A percentile compares a stretch with the other conserved stretches of the same genome.
Conservation (phyloP, 106 monocot genomes). For the Dendrobium catenatum region DNA sequence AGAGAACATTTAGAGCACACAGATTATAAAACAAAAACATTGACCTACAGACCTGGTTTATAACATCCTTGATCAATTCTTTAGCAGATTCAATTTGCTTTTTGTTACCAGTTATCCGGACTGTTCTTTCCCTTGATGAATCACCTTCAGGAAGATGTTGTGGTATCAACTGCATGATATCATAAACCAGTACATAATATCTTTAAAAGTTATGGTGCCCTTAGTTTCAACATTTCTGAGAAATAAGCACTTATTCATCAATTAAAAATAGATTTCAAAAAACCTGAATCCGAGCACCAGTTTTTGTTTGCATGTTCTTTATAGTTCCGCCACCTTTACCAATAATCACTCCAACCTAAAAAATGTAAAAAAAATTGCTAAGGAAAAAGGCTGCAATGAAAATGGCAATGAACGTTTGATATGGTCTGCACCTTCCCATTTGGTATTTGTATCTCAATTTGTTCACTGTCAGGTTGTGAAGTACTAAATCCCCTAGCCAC, state of each 20-base stretch:
- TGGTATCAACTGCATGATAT: slow-evolving; percentile 52
- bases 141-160: slow-evolving; percentile 81
- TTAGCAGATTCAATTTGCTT: slow-evolving; percentile 76
- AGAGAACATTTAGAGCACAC: no score
- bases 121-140: slow-evolving; percentile 58
- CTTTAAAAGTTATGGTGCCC: not conserved
- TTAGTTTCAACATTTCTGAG: not conserved
- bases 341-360: slow-evolving; percentile 74
- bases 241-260: not conserved
- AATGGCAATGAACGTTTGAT: not conserved
- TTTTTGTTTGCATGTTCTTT: slow-evolving; percentile 60
- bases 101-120: slow-evolving; percentile 75
- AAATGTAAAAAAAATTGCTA: slow-evolving; percentile 6
- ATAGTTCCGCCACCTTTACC: slow-evolving; percentile 90
- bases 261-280: not conserved
- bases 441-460: slow-evolving; percentile 76
- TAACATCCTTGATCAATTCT: slow-evolving; percentile 71
- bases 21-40: not conserved
- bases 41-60: slow-evolving; percentile 58
- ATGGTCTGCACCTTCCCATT: slow-evolving; percentile 70
- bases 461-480: slow-evolving; percentile 53
- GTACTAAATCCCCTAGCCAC: slow-evolving; percentile 65
- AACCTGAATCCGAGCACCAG: slow-evolving; percentile 93
- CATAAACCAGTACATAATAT: not conserved
- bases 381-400: not conserved